Percentiles rank a stretch among this genome's conserved stretches.
Conservation (phyloP, 371 early-diverging fungal species). For the Syncephalastrum monosporum region DNA sequence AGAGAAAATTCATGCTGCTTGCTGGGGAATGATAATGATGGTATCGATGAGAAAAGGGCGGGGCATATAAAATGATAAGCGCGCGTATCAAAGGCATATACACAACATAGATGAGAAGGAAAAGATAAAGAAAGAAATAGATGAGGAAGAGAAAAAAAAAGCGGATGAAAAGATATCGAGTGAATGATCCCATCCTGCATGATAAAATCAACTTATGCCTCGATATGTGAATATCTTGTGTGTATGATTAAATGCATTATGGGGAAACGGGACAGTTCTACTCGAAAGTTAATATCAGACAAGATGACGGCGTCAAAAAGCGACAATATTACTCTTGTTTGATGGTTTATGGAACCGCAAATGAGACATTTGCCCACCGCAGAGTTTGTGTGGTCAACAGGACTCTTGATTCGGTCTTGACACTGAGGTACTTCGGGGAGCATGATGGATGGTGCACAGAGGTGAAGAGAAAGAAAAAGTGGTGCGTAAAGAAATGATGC, state of each 20-base stretch:
- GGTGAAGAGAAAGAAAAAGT: too few species aligned
- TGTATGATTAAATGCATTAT: background rate
- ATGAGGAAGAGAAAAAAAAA: background rate
- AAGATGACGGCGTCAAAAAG: background rate
- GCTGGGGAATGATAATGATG: too few species aligned
- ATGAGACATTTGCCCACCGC: slow-evolving; percentile 5
- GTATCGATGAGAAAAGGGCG: too few species aligned
- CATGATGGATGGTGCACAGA: too few species aligned
- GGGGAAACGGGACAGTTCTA: slow-evolving; percentile 14
- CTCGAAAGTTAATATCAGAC: background rate
- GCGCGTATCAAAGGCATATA: slow-evolving; percentile 1
- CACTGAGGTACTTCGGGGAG: too few species aligned
- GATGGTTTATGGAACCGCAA: slow-evolving; percentile 10
- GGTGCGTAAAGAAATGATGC: too few species aligned
- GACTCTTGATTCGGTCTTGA: too few species aligned
- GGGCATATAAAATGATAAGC: background rate
- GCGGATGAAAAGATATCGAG: too few species aligned
- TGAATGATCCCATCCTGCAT: too few species aligned
- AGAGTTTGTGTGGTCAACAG: too few species aligned
- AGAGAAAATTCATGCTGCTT: too few species aligned
- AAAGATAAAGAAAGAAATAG: background rate
- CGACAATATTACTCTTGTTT: slow-evolving; percentile 7
- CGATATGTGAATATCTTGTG: background rate
- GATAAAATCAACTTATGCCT: background rate
- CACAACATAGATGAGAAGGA: background rate